Conservation (phyloP, 2,329 filamentous ascomycete genomes). For the Mollisiaceae sp. region DNA sequence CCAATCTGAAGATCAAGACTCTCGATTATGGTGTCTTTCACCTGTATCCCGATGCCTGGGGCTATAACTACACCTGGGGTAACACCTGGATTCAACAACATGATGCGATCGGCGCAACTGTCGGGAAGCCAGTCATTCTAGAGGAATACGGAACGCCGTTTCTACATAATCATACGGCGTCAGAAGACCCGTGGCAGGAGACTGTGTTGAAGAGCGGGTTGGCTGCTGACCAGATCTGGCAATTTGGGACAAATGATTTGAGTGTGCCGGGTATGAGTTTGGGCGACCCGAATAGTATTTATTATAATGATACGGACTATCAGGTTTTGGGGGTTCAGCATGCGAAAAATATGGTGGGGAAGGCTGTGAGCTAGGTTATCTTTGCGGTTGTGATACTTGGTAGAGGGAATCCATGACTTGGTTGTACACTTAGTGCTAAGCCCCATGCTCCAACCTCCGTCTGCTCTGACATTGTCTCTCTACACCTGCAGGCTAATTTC, state of each 20-base stretch:
- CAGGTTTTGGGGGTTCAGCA: conserved; percentile 31
- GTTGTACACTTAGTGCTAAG: no score
- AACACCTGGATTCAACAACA: conserved; percentile 54
- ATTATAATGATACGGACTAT: conserved; percentile 34
- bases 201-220: conserved; percentile 33
- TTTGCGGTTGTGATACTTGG: no score
- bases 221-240: conserved; percentile 39
- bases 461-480: no score
- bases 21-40: conserved; percentile 60
- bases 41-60: conserved; percentile 54
- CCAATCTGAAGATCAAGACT: conserved; percentile 53
- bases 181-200: conserved; percentile 36
- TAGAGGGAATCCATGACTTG: no score
- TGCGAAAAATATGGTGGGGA: conserved; percentile 33
- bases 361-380: conserved; percentile 24
- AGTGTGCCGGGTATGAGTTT: conserved; percentile 25
- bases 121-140: conserved; percentile 48
- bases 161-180: conserved; percentile 33
- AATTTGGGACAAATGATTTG: conserved; percentile 34
- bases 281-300: conserved; percentile 37
- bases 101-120: conserved; percentile 44
- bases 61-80: conserved; percentile 47
- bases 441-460: no score
- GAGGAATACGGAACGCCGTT: conserved; percentile 46
- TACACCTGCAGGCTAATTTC: no score